Base-by-base conservation (phyloP, 2,329 filamentous ascomycete species). In the Aspergillus fumigatus region DNA sequence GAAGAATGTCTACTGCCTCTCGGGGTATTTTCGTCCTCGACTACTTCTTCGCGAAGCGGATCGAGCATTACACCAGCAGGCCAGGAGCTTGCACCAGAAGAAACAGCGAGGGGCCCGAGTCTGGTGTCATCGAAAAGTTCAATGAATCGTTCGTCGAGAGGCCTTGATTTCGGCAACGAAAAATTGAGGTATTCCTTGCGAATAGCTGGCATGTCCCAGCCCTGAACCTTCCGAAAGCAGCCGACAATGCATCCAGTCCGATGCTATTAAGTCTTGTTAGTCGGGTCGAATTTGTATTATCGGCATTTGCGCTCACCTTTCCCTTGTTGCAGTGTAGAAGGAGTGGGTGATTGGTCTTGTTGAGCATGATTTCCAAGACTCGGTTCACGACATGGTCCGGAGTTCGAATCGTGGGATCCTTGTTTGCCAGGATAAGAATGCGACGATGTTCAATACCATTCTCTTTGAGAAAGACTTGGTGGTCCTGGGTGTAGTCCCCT, bases 321-420 rank as follows among this genome's bases (percentile, higher is more conserved):
- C 92, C 92, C 65, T 96, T 92, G 70, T 96, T 97, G 81, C 92
- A 97, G 73, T 97, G 92, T 49, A 97, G 83, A 41, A 96, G 80
- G 10, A 97, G 74, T 0, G 92, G 92, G 62, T 94, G 86, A 60
- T 95, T 91, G 35, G 80, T 75, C 50, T 82, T 82, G 67, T 95
- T 84, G 53, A 93, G 79, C 43, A 93, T 82, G 45, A 93, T 77
- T 11, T 83, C 78, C 25, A 96, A 80, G 48, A 93, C 90, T 7
- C 83, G 77, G 59, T 82, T 81, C 81, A 96, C 90, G 26, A 86
- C 84, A 48, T 79, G 73, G 7, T 84, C 70, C 0, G 88, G 83
- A 38, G 90, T 90, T 8, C 81, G 81, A 54, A 87, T 80, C 65
- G 79, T 71, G 26, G 78, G 74, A 51, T 92, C 92, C 74, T 97